A percentile compares a stretch with the other conserved stretches of the same genome.
Evolutionary conservation across 2,329 filamentous ascomycete genomes (phyloP).

Genomic region (Botrytis fabae): DNA sequence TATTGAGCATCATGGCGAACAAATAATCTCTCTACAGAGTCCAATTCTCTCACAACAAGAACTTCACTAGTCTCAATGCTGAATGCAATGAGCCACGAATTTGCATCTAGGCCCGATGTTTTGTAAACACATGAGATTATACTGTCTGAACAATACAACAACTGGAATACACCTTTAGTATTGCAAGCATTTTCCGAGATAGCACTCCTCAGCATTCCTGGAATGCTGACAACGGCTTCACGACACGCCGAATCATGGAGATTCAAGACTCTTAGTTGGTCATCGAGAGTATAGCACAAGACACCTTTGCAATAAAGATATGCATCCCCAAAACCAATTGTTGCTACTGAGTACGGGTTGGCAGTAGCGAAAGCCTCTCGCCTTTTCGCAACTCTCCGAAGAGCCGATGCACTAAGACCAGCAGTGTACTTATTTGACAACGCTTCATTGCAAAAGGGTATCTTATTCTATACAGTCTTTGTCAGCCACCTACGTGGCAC

Average conservation of each 20-base stretch:
- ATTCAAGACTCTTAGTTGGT: slow-evolving; percentile 58
- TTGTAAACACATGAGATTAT: slow-evolving; percentile 60
- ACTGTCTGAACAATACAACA: slow-evolving; percentile 57
- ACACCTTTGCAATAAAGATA: slow-evolving; percentile 65
- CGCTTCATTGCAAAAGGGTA: slow-evolving; percentile 37
- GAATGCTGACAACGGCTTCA: slow-evolving; percentile 59
- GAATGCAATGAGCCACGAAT: slow-evolving; percentile 56
- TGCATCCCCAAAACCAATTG: slow-evolving; percentile 59
- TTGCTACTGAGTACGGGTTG: slow-evolving; percentile 60
- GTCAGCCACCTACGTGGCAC: slow-evolving; percentile 10
- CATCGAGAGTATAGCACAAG: slow-evolving; percentile 61
- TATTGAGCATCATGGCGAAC: slow-evolving; percentile 62
- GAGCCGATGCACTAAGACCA: slow-evolving; percentile 49
- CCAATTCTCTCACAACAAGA: slow-evolving; percentile 46
- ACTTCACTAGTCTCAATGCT: slow-evolving; percentile 46
- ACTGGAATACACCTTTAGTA: slow-evolving; percentile 50
- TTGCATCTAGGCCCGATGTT: slow-evolving; percentile 42
- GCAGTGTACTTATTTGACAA: slow-evolving; percentile 26
- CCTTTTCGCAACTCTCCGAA: slow-evolving; percentile 62
- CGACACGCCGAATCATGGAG: slow-evolving; percentile 50
- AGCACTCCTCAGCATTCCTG: slow-evolving; percentile 43
- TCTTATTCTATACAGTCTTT: slow-evolving; percentile 32
- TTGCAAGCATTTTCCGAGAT: slow-evolving; percentile 43
- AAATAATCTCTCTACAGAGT: slow-evolving; percentile 59
- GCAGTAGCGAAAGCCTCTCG: slow-evolving; percentile 60